phyloP scores from a whole-genome alignment of 2,329 filamentous ascomycete species.

The Talaromyces sp. region DNA sequence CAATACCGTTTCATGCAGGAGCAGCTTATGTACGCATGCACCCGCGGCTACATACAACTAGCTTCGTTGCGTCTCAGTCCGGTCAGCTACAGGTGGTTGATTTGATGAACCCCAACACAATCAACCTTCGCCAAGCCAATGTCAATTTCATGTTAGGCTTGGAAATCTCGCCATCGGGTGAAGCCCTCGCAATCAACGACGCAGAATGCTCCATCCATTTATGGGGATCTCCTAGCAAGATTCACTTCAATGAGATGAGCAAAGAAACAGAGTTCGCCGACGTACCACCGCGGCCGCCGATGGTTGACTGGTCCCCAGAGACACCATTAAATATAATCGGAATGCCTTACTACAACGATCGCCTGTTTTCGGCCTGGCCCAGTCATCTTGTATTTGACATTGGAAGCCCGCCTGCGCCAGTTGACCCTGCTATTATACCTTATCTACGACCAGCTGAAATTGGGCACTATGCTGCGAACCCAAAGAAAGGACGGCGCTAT shows the following conservation, averaged over 20 bases:
- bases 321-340: slow-evolving; percentile 80
- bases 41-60: slow-evolving; percentile 89
- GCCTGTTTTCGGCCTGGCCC: slow-evolving; percentile 84
- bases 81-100: slow-evolving; percentile 96
- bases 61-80: slow-evolving; percentile 84
- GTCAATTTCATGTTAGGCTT: slow-evolving; percentile 72
- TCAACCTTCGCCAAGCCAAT: slow-evolving; percentile 77
- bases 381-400: slow-evolving; percentile 77
- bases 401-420: slow-evolving; percentile 70
- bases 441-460: slow-evolving; percentile 67
- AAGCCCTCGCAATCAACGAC: slow-evolving; percentile 77
- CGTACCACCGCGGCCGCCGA: slow-evolving; percentile 55
- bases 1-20: slow-evolving; percentile 85
- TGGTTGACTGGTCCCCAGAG: slow-evolving; percentile 66
- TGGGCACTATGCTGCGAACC: slow-evolving; percentile 73
- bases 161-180: slow-evolving; percentile 81
- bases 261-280: slow-evolving; percentile 74
- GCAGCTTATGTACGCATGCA: slow-evolving; percentile 96
- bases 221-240: slow-evolving; percentile 81
- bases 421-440: slow-evolving; percentile 65
- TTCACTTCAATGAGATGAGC: slow-evolving; percentile 79
- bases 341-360: slow-evolving; percentile 88
- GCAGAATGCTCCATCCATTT: slow-evolving; percentile 73
- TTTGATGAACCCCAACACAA: slow-evolving; percentile 85
- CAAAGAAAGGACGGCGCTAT: slow-evolving; percentile 67